Evolutionary conservation across 1,139 yeast genomes (phyloP), one percentile per base, ranked within the genome.

Genomic region (Kluyveromyces sp.): DNA sequence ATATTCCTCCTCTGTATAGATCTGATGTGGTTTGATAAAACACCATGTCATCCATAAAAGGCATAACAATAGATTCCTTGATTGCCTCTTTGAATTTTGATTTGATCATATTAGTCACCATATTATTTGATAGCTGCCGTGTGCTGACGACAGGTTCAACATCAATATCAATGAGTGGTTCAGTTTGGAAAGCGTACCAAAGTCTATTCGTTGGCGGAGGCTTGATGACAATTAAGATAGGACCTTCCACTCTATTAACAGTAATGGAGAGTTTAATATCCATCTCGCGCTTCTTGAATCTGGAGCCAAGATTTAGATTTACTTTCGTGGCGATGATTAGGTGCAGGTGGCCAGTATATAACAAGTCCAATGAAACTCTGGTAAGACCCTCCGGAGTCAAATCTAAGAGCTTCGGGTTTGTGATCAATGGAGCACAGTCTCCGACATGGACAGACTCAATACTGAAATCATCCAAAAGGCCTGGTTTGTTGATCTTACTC

Each of bases 141-240:
- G 94, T 78, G 52, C 95, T 84, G 17, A 92, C 86, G 12, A 87
- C 76, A 0, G 98, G 98, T 59, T 88, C 96, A 41, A 88, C 80
- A 32, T 74, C 78, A 49, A 92, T 63, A 47, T 78, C 81, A 62
- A 89, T 65, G 13, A 73, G 70, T 0, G 98, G 98, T 72, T 83
- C 87, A 6, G 73, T 64, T 52, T 81, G 87, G 62, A 88, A 92
- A 2, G 87, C 78, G 58, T 87, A 92, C 98, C 98, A 92, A 1
- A 92, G 57, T 54, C 97, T 73, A 47, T 80, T 81, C 3, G 95
- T 80, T 12, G 98, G 97, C 1, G 96, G 95, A 0, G 94, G 87
- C 58, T 92, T 92, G 35, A 89, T 63, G 42, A 75, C 70, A 25
- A 89, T 58, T 0, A 83, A 61, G 50, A 89, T 51, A 2, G 86